Evolutionary conservation across 2,329 filamentous ascomycete species (phyloP), one percentile per base, ranked within the genome.

Genomic region (Hypoxylon sp.): DNA sequence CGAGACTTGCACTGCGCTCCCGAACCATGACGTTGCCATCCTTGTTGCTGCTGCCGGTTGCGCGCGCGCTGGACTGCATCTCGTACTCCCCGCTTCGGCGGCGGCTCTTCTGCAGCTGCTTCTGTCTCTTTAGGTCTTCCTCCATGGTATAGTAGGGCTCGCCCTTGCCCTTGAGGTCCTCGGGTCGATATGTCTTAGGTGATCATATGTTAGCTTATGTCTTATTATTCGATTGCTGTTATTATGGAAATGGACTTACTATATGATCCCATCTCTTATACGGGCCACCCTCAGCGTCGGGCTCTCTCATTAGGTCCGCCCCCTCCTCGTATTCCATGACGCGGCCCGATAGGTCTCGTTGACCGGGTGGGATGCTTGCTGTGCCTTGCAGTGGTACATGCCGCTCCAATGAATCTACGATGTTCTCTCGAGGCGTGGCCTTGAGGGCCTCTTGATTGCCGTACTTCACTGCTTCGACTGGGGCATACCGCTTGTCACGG

Each of bases 321-420:
- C 94, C 94, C 76, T 98, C 94, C 75, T 93, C 85, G 75, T 98
- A 98, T 30, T 90, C 72, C 84, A 97, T 93, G 10, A 86, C 82
- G 59, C 89, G 86, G 2, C 95, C 95, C 61, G 88, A 85, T 17
- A 86, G 81, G 77, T 97, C 94, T 1, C 81, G 81, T 73, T 86
- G 81, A 22, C 95, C 94, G 0, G 92, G 89, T 1, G 95, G 92
- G n/a, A 96, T 87, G 17, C 83, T 83, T 1, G 94, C 92, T 0
- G 90, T 91, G 2, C 94, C 95, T 76, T 97, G 92, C 0, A 98
- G 83, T 0, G 95, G 95, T 13, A 92, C 88, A 76, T 96, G 92
- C 71, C 85, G 89, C 33, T 85, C 80, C 0, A 98, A 79, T 22
- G 91, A 89, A 80, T 98, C 94, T 63, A 87, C 81, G 57, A 97